Percentiles rank a stretch among this genome's conserved stretches.
Evolutionary conservation across 371 early-diverging fungal genomes (phyloP).

Genomic region (Rhizopus microsporus): DNA sequence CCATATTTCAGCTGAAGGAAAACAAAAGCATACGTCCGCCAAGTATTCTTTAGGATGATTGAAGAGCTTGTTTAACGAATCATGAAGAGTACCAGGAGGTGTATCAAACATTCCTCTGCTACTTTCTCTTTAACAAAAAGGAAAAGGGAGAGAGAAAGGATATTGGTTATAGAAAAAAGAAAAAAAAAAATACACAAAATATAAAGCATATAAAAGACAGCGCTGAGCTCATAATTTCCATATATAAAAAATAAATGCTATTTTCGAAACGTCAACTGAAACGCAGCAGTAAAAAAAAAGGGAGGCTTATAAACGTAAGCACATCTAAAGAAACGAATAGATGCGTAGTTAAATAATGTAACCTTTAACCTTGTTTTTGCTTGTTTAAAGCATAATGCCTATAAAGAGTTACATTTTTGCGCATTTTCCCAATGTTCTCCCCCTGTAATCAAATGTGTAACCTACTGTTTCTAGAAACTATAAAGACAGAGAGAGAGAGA

Average conservation of each 20-base stretch:
- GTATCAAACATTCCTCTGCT: conserved; percentile 32
- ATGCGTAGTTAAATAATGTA: no score
- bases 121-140: not conserved
- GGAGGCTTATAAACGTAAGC: no score
- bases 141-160: not conserved
- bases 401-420: no score
- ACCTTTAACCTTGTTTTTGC: no score
- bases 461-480: no score
- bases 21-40: conserved; percentile 44
- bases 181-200: not conserved
- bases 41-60: conserved; percentile 42
- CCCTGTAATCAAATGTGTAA: no score
- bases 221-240: not conserved
- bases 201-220: not conserved
- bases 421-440: no score
- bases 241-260: not conserved
- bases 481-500: no score
- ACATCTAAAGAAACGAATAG: no score
- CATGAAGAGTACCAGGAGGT: conserved; percentile 35
- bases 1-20: conserved; percentile 30
- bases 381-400: no score
- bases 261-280: no score
- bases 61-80: conserved; percentile 32
- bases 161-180: not conserved
- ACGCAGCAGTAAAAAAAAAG: no score